A percentile compares a stretch with the other conserved stretches of the same genome.
phyloP scores from a whole-genome alignment of 805 yeast genomes.

The Jamesozyma piceae region DNA sequence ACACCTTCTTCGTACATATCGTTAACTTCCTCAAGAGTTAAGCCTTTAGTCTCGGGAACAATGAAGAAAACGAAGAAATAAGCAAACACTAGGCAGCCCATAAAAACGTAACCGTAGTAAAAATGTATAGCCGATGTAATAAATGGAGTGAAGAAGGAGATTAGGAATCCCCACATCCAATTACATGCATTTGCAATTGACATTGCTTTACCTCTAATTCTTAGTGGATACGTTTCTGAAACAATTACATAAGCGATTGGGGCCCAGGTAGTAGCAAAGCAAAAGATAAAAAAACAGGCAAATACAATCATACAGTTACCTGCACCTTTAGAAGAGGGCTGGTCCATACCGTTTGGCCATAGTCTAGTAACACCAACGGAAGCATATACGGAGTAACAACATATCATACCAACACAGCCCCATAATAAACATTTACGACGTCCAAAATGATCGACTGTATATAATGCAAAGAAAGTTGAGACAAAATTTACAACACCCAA shows the following conservation, averaged over 20 bases:
- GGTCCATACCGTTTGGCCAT: conserved; percentile 32
- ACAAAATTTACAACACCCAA: conserved; percentile 55
- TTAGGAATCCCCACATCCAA: conserved; percentile 62
- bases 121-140: conserved; percentile 58
- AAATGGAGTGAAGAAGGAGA: conserved; percentile 68
- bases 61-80: conserved; percentile 63
- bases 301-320: conserved; percentile 68
- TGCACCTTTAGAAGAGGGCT: conserved; percentile 38
- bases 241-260: conserved; percentile 60
- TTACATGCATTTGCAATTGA: conserved; percentile 56
- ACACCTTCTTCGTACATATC: conserved; percentile 42
- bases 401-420: conserved; percentile 43
- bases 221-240: conserved; percentile 64
- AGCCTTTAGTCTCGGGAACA: conserved; percentile 73
- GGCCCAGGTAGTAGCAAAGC: conserved; percentile 74
- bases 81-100: conserved; percentile 51
- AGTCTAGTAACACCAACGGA: conserved; percentile 50
- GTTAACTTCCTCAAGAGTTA: conserved; percentile 75
- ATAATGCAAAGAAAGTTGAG: conserved; percentile 46
- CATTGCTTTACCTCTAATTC: conserved; percentile 54
- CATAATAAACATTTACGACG: conserved; percentile 40
- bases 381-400: conserved; percentile 44
- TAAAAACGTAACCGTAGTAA: conserved; percentile 57
- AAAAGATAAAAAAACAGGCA: conserved; percentile 63
- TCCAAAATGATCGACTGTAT: conserved; percentile 48